Evolutionary conservation across 1,284 basidiomycete species (phyloP), one percentile per base, ranked within the genome.

Genomic region (Leccinum pachyderme): DNA sequence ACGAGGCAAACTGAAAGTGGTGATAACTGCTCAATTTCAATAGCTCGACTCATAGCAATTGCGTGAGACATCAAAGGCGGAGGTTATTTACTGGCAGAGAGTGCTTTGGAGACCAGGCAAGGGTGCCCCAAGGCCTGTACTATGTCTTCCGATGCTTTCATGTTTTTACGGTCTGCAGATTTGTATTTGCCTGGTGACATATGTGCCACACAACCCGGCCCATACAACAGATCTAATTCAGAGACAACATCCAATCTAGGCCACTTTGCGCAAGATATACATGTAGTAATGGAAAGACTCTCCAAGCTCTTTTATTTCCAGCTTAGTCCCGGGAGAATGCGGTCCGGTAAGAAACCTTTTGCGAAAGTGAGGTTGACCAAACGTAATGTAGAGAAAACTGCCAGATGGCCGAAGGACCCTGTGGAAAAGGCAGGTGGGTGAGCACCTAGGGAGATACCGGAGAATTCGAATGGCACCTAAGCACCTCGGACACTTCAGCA

Each of bases 351-450:
- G 71, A 70, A 82, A 93, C 45, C 83, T 81, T 63, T 81, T 81
- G 33, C 93, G 85, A 71, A 95, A 95, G 69, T 96, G 93, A 1
- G 93, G 93, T 67, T 95, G 93, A 5, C 92, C 93, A 62, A 95
- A 94, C 2, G 93, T 95, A 55, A 94, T 76, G 73, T 95, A 95
- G 53, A 94, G 73, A 72, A 95, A 93, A 29, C 78, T 70, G 0
- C 91, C 89, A 1, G 68, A 76, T 55, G 77, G 77, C 44, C 79
- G 78, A 18, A 94, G 78, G 5, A 92, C 83, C 53, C 89, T 92
- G 12, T 28, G 52, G 7, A 2, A 9, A 25, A 39, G 22, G n/a
- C 25, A 25, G 22, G 27, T 7, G 18, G n/a, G 11, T 53, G 43
- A 52, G 44, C 47, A 18, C 4, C 27, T 44, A 35, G 44, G 22